phyloP scores from a whole-genome alignment of 345 rosid species.

The Dipteronia dyeriana region DNA sequence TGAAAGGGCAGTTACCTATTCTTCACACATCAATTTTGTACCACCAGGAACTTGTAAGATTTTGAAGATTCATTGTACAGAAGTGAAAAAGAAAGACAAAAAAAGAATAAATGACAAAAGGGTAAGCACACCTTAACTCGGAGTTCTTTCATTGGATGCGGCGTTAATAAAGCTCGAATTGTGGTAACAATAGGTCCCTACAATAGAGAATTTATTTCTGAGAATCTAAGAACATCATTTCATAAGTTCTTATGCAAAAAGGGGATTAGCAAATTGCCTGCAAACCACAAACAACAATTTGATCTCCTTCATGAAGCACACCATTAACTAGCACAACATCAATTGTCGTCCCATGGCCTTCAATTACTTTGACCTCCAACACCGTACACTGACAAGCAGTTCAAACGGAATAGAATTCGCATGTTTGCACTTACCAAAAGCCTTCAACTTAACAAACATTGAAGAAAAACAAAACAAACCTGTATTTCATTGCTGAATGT shows the following conservation, averaged over 20 bases:
- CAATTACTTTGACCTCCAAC: slow-evolving; percentile 91
- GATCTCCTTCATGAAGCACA: slow-evolving; percentile 91
- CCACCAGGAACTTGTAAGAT: background rate
- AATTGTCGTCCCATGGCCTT: slow-evolving; percentile 94
- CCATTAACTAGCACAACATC: slow-evolving; percentile 95
- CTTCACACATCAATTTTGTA: background rate
- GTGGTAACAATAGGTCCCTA: slow-evolving; percentile 90
- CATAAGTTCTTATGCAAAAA: slow-evolving; percentile 8
- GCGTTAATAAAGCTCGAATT: slow-evolving; percentile 87
- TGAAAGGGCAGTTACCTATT: background rate
- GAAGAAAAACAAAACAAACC: slow-evolving; percentile 38
- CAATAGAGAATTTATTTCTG: slow-evolving; percentile 19
- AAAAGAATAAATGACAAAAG: background rate
- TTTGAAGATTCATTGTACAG: background rate
- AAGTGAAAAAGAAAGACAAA: background rate
- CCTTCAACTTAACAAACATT: background rate
- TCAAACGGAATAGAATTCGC: slow-evolving; percentile 28
- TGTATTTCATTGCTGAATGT: slow-evolving; percentile 79
- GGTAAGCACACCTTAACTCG: slow-evolving; percentile 71
- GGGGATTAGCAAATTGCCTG: slow-evolving; percentile 55
- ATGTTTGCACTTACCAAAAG: slow-evolving; percentile 11
- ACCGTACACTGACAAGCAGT: slow-evolving; percentile 78
- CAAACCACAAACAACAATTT: slow-evolving; percentile 91
- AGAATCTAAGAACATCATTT: slow-evolving; percentile 12
- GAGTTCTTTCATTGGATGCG: slow-evolving; percentile 98